Evolutionary conservation across 176 grass and related monocot genomes (phyloP).

Genomic region (Phoenix roebelenii): DNA sequence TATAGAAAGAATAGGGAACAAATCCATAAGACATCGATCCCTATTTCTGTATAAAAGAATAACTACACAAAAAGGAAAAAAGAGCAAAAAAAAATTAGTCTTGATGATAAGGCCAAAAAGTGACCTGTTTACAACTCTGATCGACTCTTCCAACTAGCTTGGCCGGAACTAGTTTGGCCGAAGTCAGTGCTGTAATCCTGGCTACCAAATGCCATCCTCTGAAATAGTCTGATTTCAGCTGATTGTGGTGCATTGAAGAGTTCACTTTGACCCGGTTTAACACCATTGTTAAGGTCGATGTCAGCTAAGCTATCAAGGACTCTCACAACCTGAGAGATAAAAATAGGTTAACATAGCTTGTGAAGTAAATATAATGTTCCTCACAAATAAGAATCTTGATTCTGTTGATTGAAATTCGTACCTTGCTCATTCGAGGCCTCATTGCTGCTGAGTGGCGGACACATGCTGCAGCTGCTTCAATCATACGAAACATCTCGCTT

Average conservation of each 20-base stretch:
- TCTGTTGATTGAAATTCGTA: conserved; percentile 4
- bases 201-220: conserved; percentile 55
- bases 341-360: background rate
- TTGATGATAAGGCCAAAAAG: too few species aligned
- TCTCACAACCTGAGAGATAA: conserved; percentile 56
- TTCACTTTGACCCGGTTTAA: conserved; percentile 69
- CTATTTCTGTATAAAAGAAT: too few species aligned
- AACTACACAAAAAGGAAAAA: too few species aligned
- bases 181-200: conserved; percentile 41
- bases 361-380: background rate
- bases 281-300: conserved; percentile 71
- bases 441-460: conserved; percentile 61
- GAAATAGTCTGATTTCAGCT: conserved; percentile 74
- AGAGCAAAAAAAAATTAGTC: too few species aligned
- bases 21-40: too few species aligned
- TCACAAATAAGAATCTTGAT: background rate
- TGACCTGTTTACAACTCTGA: background rate
- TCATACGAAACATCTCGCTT: conserved; percentile 78
- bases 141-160: conserved; percentile 33
- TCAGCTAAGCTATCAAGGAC: conserved; percentile 67
- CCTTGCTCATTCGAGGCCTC: conserved; percentile 87
- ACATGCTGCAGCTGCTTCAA: conserved; percentile 73
- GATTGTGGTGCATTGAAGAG: conserved; percentile 73
- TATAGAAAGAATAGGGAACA: too few species aligned
- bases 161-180: conserved; percentile 51